Evolutionary conservation across 2,329 filamentous ascomycete species (phyloP), one percentile per base, ranked within the genome.

Genomic region (Ceratocystis destructans): DNA sequence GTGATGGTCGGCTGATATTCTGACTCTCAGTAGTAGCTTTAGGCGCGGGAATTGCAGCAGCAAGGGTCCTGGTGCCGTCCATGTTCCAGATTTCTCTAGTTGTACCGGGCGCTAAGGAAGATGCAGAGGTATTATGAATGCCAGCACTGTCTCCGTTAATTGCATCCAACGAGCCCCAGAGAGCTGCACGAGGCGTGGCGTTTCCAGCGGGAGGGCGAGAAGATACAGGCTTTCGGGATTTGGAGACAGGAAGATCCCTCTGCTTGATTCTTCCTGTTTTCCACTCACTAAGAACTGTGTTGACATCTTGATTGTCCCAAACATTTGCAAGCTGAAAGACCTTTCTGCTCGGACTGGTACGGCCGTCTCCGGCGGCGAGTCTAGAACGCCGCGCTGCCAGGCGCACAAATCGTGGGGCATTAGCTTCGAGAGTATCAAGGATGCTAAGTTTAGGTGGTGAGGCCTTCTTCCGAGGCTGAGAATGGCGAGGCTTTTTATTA

Each of bases 321-420:
- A 83, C 79, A 37, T 78, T 84, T 25, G 82, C 83, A n/a, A 87
- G 75, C 66, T 79, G 78, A 68, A 87, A 84, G n/a, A 76, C 72
- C 71, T 87, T 87, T 55, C 71, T 76, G 0, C 74, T 75, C 1
- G 83, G 83, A 65, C 79, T 85, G 5, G 80, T 77, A 71, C 81
- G 80, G 17, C 84, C 84, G 69, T 80, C 75, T 12, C 78, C 77
- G 31, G 69, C 71, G 44, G 77, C 78, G 64, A 73, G 76, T 65
- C 75, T 80, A 3, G 79, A 83, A 64, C 82, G 78, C 17, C 85
- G 82, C 55, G 83, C 83, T 63, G 85, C 85, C 71, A 87, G 79
- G 68, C 79, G 83, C 44, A 87, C 74, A 69, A 87, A 87, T 1
- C 72, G 74, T 1, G 85, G 85, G 0, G 83, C 81, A 67, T 77